Percentiles rank a stretch among this genome's conserved stretches.
Conservation (phyloP, 2,329 filamentous ascomycete genomes). For the Whalleya microplaca region DNA sequence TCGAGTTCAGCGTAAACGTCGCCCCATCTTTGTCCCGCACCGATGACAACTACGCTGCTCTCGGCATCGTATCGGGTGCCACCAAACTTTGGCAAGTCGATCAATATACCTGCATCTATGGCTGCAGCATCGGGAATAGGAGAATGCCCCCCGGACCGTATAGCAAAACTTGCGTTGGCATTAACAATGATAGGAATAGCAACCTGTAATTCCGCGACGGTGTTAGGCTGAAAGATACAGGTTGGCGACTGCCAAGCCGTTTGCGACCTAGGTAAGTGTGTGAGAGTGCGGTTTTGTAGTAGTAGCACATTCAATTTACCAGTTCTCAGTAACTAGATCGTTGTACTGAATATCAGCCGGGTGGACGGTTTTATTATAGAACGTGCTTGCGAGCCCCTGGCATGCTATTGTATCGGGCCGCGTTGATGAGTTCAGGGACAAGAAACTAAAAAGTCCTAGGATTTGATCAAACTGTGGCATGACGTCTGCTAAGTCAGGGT, state of each 20-base stretch:
- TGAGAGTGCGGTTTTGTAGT: no score
- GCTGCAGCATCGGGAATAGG: background rate
- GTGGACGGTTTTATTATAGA: no score
- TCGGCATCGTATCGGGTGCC: constrained; percentile 5
- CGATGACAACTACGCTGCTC: background rate
- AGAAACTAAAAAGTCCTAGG: no score
- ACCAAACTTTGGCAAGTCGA: constrained; percentile 17
- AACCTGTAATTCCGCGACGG: background rate
- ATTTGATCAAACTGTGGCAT: no score
- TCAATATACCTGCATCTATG: constrained; percentile 16
- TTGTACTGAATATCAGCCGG: no score
- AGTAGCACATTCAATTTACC: no score
- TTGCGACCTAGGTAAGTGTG: constrained; percentile 1
- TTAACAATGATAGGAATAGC: constrained; percentile 4
- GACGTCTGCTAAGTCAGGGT: no score
- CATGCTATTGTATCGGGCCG: no score
- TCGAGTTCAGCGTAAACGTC: constrained; percentile 18
- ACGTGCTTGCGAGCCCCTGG: no score
- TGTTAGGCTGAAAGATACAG: constrained; percentile 8
- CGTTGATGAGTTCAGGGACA: no score
- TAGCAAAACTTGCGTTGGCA: constrained; percentile 12
- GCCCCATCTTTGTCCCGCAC: constrained; percentile 13
- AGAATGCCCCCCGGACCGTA: constrained; percentile 19
- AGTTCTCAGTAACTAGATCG: no score
- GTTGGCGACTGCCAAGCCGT: constrained; percentile 6